Evolutionary conservation across 225 moss, liverwort and hornwort genomes (phyloP), one percentile per base, ranked within the genome.

Genomic region (Pleurozium schreberi): DNA sequence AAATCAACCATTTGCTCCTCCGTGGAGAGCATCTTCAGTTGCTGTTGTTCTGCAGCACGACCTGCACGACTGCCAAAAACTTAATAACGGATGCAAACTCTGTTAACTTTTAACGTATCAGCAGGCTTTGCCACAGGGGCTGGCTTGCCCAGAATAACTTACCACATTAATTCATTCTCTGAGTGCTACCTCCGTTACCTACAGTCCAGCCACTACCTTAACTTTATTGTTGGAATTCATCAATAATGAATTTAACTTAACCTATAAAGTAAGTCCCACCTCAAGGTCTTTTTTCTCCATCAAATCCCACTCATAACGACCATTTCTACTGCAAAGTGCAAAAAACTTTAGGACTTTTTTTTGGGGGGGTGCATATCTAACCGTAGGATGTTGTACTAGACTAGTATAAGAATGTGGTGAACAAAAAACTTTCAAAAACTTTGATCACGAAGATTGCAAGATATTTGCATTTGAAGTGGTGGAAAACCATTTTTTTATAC

Each of bases 371-470:
- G n/a, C n/a, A n/a, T 71, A 9, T 16, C 9, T 17, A 28, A 16
- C 0, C 1, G 1, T 17, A 27, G 43, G 16, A 71, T 74, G 18
- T 47, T 74, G 30, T 2, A 74, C 4, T 18, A 47, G 11, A 10
- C 4, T 30, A 8, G 18, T 45, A 3, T 18, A 47, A 74, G 2
- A 49, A 75, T 33, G 33, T 20, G 49, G 20, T 49, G 33, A 5
- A 49, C 31, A 7, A 49, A 49, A 19, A n/a, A n/a, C n/a, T 74
- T 74, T 12, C 4, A 2, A 6, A 47, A 47, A 7, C 2, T 30
- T 18, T 6, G 10, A 8, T 0, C 0, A 0, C 0, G 0, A 1
- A 9, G 10, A 47, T 74, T 74, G 47, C 18, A 30, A 74, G 47
- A 74, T 30, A 47, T 10, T 47, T 30, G 11, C 0, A 3, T 74